Evolutionary conservation across 768 basidiomycete species (phyloP), one percentile per base, ranked within the genome.

Genomic region (Paxillus rubicundulus): DNA sequence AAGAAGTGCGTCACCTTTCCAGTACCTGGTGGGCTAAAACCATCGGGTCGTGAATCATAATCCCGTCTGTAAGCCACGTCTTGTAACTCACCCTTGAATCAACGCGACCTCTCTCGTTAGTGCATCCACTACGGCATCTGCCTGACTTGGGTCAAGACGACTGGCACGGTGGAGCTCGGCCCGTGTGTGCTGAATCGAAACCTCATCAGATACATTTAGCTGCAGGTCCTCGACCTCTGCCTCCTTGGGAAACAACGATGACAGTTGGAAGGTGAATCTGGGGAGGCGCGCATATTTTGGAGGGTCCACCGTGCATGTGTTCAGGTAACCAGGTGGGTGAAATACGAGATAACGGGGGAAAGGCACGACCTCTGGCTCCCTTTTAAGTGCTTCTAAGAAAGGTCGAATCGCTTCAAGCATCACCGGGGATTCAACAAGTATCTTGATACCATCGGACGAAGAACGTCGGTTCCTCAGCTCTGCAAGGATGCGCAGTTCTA

Each of bases 381-480:
- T 67, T 54, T 80, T 74, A 4, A 89, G 72, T 0, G 80, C 76
- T 52, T 85, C 76, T 13, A 89, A 72, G 70, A 89, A 89, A 0
- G 87, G 87, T 7, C 84, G 73, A 32, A 85, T 77, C 0, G 83
- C 73, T 53, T 86, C 86, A 53, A 78, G 87, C 79, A 89, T 78
- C 51, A 88, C 78, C 0, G 80, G 76, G 0, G 80, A 75, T 53
- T 89, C 86, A 13, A 88, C 68, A 20, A 88, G 68, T 2, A 85
- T 47, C 45, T 56, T 71, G 64, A 40, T 45, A 28, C 33, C 56
- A 18, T 65, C 47, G 1, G 44, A 53, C 13, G 64, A 60, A 40
- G 62, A 61, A 17, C 71, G 61, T 1, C 54, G 47, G 61, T 60
- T 49, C 52, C 49, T 52, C 45, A 79, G 54, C 40, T 75, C 72